Conservation (phyloP, 2,329 filamentous ascomycete genomes). For the Colletotrichum gigasporum region DNA sequence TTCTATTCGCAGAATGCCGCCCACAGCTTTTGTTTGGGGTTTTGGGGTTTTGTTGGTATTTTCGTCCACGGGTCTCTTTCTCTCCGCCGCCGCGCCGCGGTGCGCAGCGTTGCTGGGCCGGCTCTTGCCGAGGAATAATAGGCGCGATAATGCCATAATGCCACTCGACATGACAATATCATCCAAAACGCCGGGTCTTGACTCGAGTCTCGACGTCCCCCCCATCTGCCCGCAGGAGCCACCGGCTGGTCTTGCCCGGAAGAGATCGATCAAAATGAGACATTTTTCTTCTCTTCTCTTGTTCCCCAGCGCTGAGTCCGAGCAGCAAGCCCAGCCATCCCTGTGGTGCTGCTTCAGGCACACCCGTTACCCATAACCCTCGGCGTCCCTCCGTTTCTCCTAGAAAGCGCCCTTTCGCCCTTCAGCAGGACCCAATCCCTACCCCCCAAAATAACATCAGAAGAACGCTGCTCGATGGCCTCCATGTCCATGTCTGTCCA, state of each 20-base stretch:
- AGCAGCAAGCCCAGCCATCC: constrained; percentile 9
- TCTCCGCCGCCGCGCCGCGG: neutral
- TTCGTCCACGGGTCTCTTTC: no score
- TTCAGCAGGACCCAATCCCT: neutral
- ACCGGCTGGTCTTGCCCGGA: neutral
- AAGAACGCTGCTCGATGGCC: neutral
- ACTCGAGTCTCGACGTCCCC: constrained; percentile 15
- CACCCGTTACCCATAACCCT: constrained; percentile 13
- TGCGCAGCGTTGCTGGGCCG: neutral
- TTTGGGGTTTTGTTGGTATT: neutral
- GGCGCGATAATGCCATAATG: neutral
- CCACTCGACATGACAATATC: neutral
- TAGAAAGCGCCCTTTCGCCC: neutral
- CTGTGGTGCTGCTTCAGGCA: constrained; percentile 16
- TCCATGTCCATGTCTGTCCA: neutral
- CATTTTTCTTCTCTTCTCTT: constrained; percentile 9
- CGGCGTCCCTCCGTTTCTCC: neutral
- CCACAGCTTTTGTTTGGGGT: constrained; percentile 1
- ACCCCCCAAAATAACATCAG: neutral
- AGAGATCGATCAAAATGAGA: constrained; percentile 21
- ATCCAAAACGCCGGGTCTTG: constrained; percentile 23
- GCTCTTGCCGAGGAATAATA: constrained; percentile 13
- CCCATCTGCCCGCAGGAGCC: constrained; percentile 10
- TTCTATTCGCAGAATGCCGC: constrained; percentile 14
- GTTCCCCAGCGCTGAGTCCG: constrained; percentile 22